phyloP scores from a whole-genome alignment of 2,329 filamentous ascomycete species.

The Penicillium polonicum region DNA sequence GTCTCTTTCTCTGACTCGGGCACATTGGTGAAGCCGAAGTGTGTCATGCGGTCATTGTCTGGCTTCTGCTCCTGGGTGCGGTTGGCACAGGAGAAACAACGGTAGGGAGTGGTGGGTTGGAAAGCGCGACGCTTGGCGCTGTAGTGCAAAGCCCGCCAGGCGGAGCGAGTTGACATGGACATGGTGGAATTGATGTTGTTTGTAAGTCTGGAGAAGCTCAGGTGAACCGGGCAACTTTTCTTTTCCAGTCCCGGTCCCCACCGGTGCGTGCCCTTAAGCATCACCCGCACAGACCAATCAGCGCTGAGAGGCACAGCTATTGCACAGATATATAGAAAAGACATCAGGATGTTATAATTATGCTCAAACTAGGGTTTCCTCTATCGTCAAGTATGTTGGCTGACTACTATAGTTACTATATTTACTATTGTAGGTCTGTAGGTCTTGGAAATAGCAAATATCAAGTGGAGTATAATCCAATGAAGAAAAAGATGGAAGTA shows the following conservation, averaged over 20 bases:
- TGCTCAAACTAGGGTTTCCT: not conserved
- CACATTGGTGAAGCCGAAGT: conserved; percentile 88
- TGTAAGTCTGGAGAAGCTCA: not conserved
- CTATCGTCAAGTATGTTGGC: not conserved
- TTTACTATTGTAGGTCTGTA: no score
- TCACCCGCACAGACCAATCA: conserved; percentile 16
- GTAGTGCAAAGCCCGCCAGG: conserved; percentile 40
- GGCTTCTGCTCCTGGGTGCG: conserved; percentile 40
- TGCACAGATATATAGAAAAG: not conserved
- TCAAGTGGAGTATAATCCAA: not conserved
- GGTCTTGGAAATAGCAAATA: not conserved
- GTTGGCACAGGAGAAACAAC: conserved; percentile 53
- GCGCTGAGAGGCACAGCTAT: conserved; percentile 3
- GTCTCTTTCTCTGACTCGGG: conserved; percentile 75
- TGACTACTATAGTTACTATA: not conserved
- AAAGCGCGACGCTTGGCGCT: conserved; percentile 33
- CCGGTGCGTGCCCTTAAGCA: conserved; percentile 7
- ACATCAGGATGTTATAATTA: no score
- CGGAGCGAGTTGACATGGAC: conserved; percentile 35
- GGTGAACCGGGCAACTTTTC: conserved; percentile 21
- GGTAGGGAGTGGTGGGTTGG: conserved; percentile 36
- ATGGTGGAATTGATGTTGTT: conserved; percentile 8
- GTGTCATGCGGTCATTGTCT: conserved; percentile 64
- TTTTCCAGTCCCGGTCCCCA: conserved; percentile 14
- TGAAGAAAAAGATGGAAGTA: not conserved